Evolutionary conservation across 305 asterid species (phyloP).

Genomic region (Euphrasia arctica): DNA sequence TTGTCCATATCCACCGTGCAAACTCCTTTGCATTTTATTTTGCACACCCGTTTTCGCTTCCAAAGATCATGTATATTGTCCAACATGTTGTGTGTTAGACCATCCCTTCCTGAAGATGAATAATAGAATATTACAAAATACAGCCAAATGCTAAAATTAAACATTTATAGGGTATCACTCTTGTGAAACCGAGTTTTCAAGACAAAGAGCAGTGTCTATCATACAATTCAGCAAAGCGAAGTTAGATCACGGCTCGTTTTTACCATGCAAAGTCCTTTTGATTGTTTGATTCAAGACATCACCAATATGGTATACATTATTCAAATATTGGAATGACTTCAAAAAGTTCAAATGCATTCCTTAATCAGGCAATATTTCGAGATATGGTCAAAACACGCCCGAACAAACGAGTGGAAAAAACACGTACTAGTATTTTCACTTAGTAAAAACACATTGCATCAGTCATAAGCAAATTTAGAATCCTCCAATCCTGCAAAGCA

Average conservation of each 20-base stretch:
- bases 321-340: background rate
- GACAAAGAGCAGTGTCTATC: constrained; percentile 11
- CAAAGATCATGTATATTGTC: constrained; percentile 91
- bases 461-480: constrained; percentile 10
- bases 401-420: constrained; percentile 10
- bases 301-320: background rate
- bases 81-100: constrained; percentile 92
- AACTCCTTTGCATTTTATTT: constrained; percentile 91
- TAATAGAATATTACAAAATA: constrained; percentile 11
- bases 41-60: constrained; percentile 89
- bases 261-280: background rate
- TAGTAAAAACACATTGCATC: constrained; percentile 7
- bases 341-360: background rate
- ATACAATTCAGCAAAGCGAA: background rate
- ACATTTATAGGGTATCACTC: background rate
- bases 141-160: background rate
- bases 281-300: background rate
- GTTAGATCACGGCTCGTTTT: background rate
- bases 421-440: background rate
- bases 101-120: constrained; percentile 74
- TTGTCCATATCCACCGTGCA: constrained; percentile 92
- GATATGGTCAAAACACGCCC: constrained; percentile 13
- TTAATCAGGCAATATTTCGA: background rate
- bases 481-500: background rate
- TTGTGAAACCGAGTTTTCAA: background rate